Evolutionary conservation across 164 flowering plant genomes (phyloP), one percentile per base, ranked within the genome.

Genomic region (Echeveria elegans): DNA sequence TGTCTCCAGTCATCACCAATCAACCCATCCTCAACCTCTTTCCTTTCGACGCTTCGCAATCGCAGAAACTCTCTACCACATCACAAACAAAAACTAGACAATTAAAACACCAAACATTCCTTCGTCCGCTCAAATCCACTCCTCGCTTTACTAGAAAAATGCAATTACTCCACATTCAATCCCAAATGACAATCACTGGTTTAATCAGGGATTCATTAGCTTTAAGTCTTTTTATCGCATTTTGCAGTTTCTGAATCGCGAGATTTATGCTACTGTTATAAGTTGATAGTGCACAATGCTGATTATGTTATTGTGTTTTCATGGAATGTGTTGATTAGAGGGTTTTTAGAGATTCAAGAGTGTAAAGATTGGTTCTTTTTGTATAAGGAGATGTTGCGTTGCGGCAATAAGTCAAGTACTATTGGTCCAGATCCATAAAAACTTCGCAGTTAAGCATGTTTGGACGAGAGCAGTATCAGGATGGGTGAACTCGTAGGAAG

Each of bases 91-190:
- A 75, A 72, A 24, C 73, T 73, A 72, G 77, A 26, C 63, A 74
- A 66, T 10, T 78, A 82, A 77, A 78, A 73, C 60, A 62, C 79
- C 15, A 76, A 23, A 43, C 77, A 73, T 68, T 12, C 70, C 47
- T 73, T 73, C 12, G 66, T 70, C 50, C 81, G 63, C 41, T 40
- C 73, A 45, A 73, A 79, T 68, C 86, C 83, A 16, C 70, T 81
- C 29, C 85, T 86, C 63, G 70, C 78, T 32, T 77, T 84, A 21
- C 65, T 83, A 9, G 80, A 78, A 66, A 80, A 72, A 67, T 88
- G 86, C 83, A 84, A 15, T 67, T 84, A 73, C 77, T 76, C 72
- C 90, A 84, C 74, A 78, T 84, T 68, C 93, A 88, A 32, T 66
- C 90, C 63, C 85, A 82, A 50, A 79, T 84, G 86, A 74, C 74